Base-by-base conservation (phyloP, 2,329 filamentous ascomycete genomes). In the Cercospora sp. region DNA sequence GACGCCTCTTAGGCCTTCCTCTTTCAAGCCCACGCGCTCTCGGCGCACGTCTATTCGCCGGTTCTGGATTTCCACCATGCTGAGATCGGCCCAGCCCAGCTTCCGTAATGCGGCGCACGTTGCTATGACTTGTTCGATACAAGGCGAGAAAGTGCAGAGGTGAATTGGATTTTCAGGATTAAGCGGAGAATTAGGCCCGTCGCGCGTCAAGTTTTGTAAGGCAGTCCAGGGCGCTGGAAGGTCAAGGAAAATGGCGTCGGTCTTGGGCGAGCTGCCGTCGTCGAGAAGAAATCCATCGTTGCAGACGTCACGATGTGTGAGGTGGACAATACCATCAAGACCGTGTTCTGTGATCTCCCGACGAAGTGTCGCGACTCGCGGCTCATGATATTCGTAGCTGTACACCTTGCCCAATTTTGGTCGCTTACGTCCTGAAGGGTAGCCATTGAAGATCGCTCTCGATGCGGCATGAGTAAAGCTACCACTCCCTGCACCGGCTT, bases 101-200 rank as follows among this genome's bases (percentile, higher is more conserved):
- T 89, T 87, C 64, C 94, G 90, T 79, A 99, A 86, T 12, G 88
- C 87, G 10, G 91, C 90, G 64, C 97, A 89, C 0, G 95, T 98
- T 65, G 89, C 88, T 63, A 91, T 93, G 23, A 96, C 94, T 82
- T 99, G 95, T 80, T 99, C 95, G 72, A 99, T 96, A 80, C 95
- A 99, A 0, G 95, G 95, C 1, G 91, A 96, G 81, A 99, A 99
- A 0, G 93, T 96, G 82, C 95, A 99, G 64, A 99, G 86, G 76
- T 95, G 86, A 1, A 90, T 88, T 5, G 90, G 86, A 51, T 87
- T 85, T n/a, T 85, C 84, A 0, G 92, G 89, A 72, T 95, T 90
- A 10, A 98, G 84, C 0, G 87, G 84, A 0, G 86, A 85, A 45
- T 72, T 71, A 26, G 75, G 70, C 9, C 61, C 66, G 13, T 69